Conservation (phyloP, 2,329 filamentous ascomycete genomes). For the Hypoxylon sp. region DNA sequence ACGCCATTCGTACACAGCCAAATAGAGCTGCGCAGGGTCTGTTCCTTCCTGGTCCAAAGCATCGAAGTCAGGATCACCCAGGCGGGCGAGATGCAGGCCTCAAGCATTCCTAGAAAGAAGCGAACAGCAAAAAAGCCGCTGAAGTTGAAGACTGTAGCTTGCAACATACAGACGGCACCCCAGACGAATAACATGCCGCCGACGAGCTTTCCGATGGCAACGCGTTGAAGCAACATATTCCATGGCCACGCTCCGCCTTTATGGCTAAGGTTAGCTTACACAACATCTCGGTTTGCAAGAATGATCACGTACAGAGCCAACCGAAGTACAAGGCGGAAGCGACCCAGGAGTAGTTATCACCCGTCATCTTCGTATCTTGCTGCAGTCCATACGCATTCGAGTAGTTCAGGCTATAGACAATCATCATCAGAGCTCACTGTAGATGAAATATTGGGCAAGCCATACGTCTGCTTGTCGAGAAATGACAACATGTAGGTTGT, state of each 20-base stretch:
- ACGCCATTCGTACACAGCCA: slow-evolving; percentile 45
- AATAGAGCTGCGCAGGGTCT: slow-evolving; percentile 48
- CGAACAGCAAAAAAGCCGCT: slow-evolving; percentile 47
- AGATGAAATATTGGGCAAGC: neutral
- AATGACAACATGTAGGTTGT: slow-evolving; percentile 55
- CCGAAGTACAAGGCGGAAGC: slow-evolving; percentile 60
- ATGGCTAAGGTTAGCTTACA: slow-evolving; percentile 5
- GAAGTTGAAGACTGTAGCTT: slow-evolving; percentile 47
- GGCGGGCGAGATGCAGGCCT: slow-evolving; percentile 47
- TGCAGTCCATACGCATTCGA: slow-evolving; percentile 60
- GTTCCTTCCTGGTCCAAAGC: slow-evolving; percentile 52
- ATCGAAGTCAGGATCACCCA: slow-evolving; percentile 49
- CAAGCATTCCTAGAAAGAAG: slow-evolving; percentile 49
- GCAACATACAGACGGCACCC: slow-evolving; percentile 49
- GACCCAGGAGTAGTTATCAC: slow-evolving; percentile 60
- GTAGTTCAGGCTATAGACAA: slow-evolving; percentile 51
- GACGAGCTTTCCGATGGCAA: slow-evolving; percentile 59
- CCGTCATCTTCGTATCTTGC: slow-evolving; percentile 56
- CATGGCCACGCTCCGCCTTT: slow-evolving; percentile 55
- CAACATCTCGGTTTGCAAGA: neutral
- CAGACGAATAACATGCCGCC: slow-evolving; percentile 62
- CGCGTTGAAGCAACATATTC: slow-evolving; percentile 57
- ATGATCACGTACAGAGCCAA: slow-evolving; percentile 52
- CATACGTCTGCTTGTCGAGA: slow-evolving; percentile 52
- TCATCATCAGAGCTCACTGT: neutral